Percentiles rank a stretch among this genome's conserved stretches.
These are phyloP conservation scores for Trametes polyzona DNA, from an alignment of 1,284 basidiomycete genomes.

Conservation along the genomic window DNA sequence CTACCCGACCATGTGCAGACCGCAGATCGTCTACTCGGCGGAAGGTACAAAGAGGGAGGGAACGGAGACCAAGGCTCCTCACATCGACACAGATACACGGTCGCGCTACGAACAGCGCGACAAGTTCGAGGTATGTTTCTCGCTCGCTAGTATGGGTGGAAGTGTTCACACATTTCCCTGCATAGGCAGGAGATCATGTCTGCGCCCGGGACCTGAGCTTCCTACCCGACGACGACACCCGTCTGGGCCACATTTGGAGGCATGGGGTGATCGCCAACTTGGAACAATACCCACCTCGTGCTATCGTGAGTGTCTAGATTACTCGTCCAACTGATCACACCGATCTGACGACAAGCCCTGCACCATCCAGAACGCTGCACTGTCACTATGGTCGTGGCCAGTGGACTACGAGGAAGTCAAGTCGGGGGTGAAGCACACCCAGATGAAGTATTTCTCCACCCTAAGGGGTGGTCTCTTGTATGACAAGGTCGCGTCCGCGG, in stretches of 20 bases:
- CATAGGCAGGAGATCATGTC: neutral
- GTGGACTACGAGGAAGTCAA: no score
- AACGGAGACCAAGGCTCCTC: neutral
- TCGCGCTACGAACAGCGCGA: neutral
- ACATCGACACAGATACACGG: neutral
- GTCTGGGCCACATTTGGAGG: constrained; percentile 1
- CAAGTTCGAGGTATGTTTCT: neutral
- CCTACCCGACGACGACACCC: no score
- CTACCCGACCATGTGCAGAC: no score
- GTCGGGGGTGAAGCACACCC: no score
- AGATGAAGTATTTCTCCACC: no score
- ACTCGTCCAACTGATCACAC: neutral
- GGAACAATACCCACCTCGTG: neutral
- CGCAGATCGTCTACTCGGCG: neutral
- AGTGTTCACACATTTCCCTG: neutral
- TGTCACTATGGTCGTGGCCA: no score
- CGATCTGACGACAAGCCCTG: no score
- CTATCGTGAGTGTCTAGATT: constrained; percentile 3
- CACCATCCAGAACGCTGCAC: no score
- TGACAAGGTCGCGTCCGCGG: no score
- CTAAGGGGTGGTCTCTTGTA: no score
- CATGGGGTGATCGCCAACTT: constrained; percentile 6
- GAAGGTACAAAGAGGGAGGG: neutral
- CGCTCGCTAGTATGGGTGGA: no score
- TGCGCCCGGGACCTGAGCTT: neutral